Percentiles rank a stretch among this genome's conserved stretches.
phyloP scores from a whole-genome alignment of 2,329 filamentous ascomycete species.

The Trichocomaceae sp. region DNA sequence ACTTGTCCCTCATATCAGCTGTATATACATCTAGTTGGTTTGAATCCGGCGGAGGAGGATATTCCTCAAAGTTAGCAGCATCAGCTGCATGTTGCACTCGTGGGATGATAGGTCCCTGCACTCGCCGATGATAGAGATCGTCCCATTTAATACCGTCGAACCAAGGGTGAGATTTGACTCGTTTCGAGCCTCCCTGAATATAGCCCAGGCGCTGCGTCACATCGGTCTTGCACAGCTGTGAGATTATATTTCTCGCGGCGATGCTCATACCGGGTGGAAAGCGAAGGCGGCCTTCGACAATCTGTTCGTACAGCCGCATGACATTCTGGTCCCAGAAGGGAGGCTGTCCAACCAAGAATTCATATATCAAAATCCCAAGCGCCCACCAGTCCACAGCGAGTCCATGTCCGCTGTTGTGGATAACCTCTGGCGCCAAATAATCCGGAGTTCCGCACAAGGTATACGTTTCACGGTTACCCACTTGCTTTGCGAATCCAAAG shows the following conservation, averaged over 20 bases:
- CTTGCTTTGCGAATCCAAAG: constrained; percentile 62
- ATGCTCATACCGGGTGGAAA: constrained; percentile 55
- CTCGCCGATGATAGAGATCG: constrained; percentile 52
- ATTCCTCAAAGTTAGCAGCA: constrained; percentile 60
- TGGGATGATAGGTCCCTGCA: constrained; percentile 58
- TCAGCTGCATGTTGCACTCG: constrained; percentile 55
- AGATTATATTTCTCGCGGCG: constrained; percentile 56
- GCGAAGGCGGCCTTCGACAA: constrained; percentile 57
- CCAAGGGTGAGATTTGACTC: constrained; percentile 57
- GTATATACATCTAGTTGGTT: constrained; percentile 50
- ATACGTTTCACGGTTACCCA: constrained; percentile 53
- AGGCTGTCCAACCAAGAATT: constrained; percentile 61
- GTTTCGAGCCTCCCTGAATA: constrained; percentile 53
- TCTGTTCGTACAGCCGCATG: constrained; percentile 64
- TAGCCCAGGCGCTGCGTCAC: constrained; percentile 57
- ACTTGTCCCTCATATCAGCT: constrained; percentile 54
- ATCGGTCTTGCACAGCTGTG: constrained; percentile 57
- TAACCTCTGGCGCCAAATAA: constrained; percentile 62
- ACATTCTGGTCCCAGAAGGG: constrained; percentile 65
- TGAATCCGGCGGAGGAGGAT: constrained; percentile 51
- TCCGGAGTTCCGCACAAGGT: constrained; percentile 62
- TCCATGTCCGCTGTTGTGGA: constrained; percentile 59
- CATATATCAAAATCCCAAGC: constrained; percentile 60
- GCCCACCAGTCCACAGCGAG: constrained; percentile 65
- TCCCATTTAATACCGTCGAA: constrained; percentile 59